Evolutionary conservation across 2,329 filamentous ascomycete species (phyloP).

Genomic region (Ambrosiella cleistominuta): DNA sequence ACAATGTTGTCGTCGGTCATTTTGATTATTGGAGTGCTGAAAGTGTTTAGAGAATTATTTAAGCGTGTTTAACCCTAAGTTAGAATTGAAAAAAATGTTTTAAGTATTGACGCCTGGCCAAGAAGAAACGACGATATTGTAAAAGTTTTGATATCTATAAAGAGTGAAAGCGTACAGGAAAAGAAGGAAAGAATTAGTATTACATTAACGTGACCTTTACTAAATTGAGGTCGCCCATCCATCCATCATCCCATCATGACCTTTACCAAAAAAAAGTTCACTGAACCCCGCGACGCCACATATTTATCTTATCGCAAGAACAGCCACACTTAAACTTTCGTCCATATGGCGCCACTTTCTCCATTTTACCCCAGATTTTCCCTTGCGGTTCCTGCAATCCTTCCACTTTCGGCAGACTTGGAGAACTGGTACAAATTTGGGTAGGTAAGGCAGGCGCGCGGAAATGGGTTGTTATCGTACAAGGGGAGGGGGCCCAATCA

Average conservation of each 20-base stretch:
- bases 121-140: not conserved
- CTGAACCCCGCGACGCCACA: not conserved
- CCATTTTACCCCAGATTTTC: not conserved
- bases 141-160: not conserved
- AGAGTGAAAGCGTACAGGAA: not conserved
- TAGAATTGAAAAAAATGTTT: not conserved
- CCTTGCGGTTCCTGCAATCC: not conserved
- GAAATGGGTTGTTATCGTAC: not conserved
- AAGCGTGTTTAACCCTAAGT: not conserved
- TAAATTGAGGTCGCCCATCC: not conserved
- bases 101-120: not conserved
- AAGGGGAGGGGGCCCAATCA: too few relatives aligned
- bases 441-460: not conserved
- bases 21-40: not conserved
- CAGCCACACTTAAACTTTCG: not conserved
- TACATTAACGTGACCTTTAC: not conserved
- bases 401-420: not conserved
- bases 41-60: not conserved
- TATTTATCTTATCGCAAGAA: not conserved
- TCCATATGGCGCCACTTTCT: not conserved
- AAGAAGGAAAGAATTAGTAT: not conserved
- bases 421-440: not conserved
- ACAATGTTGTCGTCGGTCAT: slow-evolving; percentile 38
- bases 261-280: not conserved
- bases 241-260: not conserved